A percentile compares a stretch with the other conserved stretches of the same genome.
Evolutionary conservation across 176 grass and related monocot species (phyloP).

Genomic region (Oryza rufipogon): DNA sequence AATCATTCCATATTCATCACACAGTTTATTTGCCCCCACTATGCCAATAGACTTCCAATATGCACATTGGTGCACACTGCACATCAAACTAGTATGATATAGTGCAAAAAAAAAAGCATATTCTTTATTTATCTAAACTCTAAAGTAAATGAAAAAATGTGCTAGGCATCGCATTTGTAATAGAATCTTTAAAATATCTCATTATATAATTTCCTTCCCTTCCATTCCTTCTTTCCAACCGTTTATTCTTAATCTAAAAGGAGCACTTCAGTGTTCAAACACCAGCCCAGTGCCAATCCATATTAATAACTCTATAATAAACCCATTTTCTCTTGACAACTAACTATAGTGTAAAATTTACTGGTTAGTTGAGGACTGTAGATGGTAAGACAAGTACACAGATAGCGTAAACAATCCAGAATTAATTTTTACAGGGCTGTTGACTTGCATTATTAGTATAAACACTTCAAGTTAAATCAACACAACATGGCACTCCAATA

Average conservation of each 20-base stretch:
- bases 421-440: background rate
- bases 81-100: background rate
- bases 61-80: background rate
- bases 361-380: background rate
- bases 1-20: background rate
- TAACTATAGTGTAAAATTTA: no score
- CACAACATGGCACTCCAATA: background rate
- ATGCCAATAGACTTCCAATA: conserved; percentile 1
- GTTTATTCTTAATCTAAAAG: background rate
- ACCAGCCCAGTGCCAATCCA: background rate
- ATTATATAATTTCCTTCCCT: background rate
- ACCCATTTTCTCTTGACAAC: no score
- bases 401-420: background rate
- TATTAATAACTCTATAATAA: background rate
- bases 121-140: no score
- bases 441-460: background rate
- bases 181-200: no score
- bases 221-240: background rate
- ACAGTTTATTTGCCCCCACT: background rate
- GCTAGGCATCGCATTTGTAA: no score
- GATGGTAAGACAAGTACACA: background rate
- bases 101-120: no score
- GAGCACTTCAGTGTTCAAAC: no score
- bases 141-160: no score
- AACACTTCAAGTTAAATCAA: conserved; percentile 3